These are phyloP conservation scores for Penicillium frequentans DNA, from an alignment of 2,329 filamentous ascomycete species.

Conservation along the genomic window DNA sequence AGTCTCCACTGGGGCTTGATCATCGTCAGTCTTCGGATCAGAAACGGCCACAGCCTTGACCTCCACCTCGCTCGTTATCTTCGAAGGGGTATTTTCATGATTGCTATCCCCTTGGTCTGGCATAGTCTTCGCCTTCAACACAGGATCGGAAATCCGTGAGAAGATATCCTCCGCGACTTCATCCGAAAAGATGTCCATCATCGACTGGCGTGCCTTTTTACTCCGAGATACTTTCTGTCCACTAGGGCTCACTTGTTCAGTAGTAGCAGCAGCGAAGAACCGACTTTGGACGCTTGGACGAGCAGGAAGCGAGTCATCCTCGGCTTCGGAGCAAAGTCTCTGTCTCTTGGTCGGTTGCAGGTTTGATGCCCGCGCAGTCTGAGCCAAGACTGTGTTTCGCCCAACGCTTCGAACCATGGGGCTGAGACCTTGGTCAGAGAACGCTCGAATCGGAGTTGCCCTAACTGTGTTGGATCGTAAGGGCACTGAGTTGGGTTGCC, in stretches of 20 bases:
- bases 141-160: slow-evolving; percentile 43
- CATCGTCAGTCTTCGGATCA: neutral
- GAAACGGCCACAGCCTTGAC: neutral
- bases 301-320: slow-evolving; percentile 34
- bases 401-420: slow-evolving; percentile 42
- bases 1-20: neutral
- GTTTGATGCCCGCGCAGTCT: slow-evolving; percentile 40
- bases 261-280: slow-evolving; percentile 45
- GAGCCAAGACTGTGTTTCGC: slow-evolving; percentile 41
- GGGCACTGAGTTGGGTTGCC: slow-evolving; percentile 54
- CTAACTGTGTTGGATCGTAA: slow-evolving; percentile 35
- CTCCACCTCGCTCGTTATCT: neutral
- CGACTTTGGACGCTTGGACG: slow-evolving; percentile 44
- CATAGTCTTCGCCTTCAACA: neutral
- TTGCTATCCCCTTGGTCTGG: neutral
- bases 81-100: neutral
- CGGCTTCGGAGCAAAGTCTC: slow-evolving; percentile 52
- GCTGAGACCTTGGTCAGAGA: slow-evolving; percentile 41
- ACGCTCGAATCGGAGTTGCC: slow-evolving; percentile 35
- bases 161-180: slow-evolving; percentile 54
- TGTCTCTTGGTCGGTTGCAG: slow-evolving; percentile 52
- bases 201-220: slow-evolving; percentile 45
- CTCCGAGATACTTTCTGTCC: slow-evolving; percentile 35
- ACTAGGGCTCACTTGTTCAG: slow-evolving; percentile 40
- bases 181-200: slow-evolving; percentile 54